These are phyloP conservation scores for Coemansia sp. DNA, from an alignment of 192 early-diverging fungal genomes.

Conservation along the genomic window DNA sequence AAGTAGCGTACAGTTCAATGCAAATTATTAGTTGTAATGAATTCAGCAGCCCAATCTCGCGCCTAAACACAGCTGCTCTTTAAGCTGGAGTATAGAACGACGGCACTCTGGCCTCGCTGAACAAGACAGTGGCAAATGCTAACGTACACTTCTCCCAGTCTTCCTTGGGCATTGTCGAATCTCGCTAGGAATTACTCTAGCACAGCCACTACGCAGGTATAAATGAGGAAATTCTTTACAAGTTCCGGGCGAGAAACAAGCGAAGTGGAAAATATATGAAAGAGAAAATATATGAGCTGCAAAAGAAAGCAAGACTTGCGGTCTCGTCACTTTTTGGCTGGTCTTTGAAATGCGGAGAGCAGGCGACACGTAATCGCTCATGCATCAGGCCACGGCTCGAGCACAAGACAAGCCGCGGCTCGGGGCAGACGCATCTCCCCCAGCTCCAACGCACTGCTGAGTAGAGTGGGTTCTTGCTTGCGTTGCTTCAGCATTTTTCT, in stretches of 20 bases:
- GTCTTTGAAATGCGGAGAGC: neutral
- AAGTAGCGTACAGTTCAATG: neutral
- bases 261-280: neutral
- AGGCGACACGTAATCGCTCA: neutral
- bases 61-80: neutral
- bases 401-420: neutral
- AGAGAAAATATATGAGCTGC: neutral
- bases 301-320: conserved; percentile 4
- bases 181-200: neutral
- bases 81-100: neutral
- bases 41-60: neutral
- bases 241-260: conserved; percentile 6
- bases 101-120: neutral
- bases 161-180: conserved; percentile 66
- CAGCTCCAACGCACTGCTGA: neutral
- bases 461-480: no score
- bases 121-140: neutral
- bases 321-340: neutral
- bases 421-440: neutral
- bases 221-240: neutral
- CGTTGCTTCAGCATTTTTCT: no score
- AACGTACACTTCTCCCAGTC: conserved; percentile 97
- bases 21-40: neutral
- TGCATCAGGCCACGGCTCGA: neutral
- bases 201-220: neutral